Evolutionary conservation across 2,329 filamentous ascomycete genomes (phyloP), one percentile per base, ranked within the genome.

Genomic region (Calonectria honghensis): DNA sequence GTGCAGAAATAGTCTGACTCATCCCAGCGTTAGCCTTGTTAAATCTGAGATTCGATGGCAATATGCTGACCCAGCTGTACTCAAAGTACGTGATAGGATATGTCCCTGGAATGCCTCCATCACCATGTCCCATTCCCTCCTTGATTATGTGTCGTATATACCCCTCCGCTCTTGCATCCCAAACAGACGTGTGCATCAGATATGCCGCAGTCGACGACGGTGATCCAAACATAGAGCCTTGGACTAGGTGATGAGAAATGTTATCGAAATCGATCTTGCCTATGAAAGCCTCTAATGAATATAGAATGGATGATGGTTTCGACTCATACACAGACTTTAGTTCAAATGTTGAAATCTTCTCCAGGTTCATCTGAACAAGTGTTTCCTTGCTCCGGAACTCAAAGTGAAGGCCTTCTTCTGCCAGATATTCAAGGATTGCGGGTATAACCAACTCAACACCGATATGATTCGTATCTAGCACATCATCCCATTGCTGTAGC

Each of bases 201-300:
- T 51, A 51, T 51, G 48, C 48, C 6, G 48, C 48, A 51, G 48
- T 51, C 11, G 48, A 24, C 18, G 48, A 51, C 27, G 48, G 48
- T 27, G 48, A 51, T 51, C n/a, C n/a, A 13, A 51, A n/a, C 48
- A 51, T 51, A 13, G 6, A 51, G 11, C 48, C 24, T 18, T 51
- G 20, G 24, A 51, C 27, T 27, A 51, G 20, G 48, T 51, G 48
- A 51, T 51, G 48, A 27, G 20, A 24, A 51, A 51, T n/a, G n/a
- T 51, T 51, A n/a, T 51, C 48, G n/a, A 51, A 51, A 10, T 51
- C 48, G 29, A 51, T 51, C 48, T 51, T 51, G 4, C 48, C 48
- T 7, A 51, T 51, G 48, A 51, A 51, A 24, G 48, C 48, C n/a
- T 51, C 48, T n/a, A 51, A 51, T 10, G 48, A 51, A 51, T 51